Conservation (phyloP, 768 basidiomycete species). For the Mycena rebaudengoi region DNA sequence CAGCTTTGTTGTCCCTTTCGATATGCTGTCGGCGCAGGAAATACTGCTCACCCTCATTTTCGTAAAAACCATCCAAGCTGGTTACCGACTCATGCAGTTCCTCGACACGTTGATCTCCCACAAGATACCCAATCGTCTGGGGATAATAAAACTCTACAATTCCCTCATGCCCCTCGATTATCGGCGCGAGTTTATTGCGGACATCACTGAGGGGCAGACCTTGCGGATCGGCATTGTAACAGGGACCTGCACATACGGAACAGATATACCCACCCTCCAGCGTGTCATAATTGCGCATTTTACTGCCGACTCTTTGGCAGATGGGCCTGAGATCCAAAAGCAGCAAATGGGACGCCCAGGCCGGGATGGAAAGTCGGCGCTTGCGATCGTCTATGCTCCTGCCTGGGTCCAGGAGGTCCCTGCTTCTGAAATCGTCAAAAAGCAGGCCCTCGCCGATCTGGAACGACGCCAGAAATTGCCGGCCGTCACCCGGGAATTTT, state of each 20-base stretch:
- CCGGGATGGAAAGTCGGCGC: not conserved
- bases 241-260: slow-evolving; percentile 6
- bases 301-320: not conserved
- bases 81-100: no score
- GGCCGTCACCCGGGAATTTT: not conserved
- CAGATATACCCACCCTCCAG: not conserved
- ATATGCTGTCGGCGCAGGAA: no score
- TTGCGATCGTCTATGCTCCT: not conserved
- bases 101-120: no score
- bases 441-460: not conserved
- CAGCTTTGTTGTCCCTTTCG: no score
- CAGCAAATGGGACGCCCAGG: slow-evolving; percentile 6
- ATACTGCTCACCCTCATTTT: no score
- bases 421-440: not conserved
- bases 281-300: not conserved
- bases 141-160: no score
- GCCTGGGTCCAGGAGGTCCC: slow-evolving; percentile 2
- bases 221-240: no score
- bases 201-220: no score
- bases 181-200: no score
- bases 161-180: no score
- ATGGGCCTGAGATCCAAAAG: slow-evolving; percentile 1
- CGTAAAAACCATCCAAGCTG: no score
- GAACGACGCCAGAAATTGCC: not conserved
- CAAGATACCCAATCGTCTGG: no score